A percentile compares a stretch with the other conserved stretches of the same genome.
Evolutionary conservation across 352 stramenopile species (phyloP).

Genomic region (Phytophthora pinifolia): DNA sequence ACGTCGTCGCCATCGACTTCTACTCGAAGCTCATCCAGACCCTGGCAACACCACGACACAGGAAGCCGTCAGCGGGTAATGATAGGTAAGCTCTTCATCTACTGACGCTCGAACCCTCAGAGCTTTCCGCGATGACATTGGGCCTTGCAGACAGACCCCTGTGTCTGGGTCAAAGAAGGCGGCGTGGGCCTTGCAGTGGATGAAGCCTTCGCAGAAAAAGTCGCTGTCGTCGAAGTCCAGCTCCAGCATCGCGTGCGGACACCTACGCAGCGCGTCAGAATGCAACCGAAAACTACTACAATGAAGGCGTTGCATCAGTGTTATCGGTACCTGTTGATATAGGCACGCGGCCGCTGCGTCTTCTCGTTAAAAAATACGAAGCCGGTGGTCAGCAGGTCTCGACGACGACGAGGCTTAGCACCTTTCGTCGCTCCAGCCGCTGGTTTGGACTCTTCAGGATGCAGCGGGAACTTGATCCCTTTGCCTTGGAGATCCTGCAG

Average conservation of each 20-base stretch:
- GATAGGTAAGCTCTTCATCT: neutral
- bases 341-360: slow-evolving; percentile 46
- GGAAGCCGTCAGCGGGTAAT: neutral
- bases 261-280: slow-evolving; percentile 31
- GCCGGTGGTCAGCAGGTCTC: slow-evolving; percentile 43
- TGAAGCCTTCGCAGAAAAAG: slow-evolving; percentile 78
- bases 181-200: slow-evolving; percentile 82
- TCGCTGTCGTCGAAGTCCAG: slow-evolving; percentile 80
- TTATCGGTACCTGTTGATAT: slow-evolving; percentile 46
- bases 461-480: slow-evolving; percentile 66
- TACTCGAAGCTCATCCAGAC: slow-evolving; percentile 40
- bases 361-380: slow-evolving; percentile 66
- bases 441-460: slow-evolving; percentile 8
- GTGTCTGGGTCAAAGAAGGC: slow-evolving; percentile 82
- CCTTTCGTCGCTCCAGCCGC: slow-evolving; percentile 1
- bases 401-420: slow-evolving; percentile 16
- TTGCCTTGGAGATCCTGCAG: slow-evolving; percentile 39
- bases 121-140: slow-evolving; percentile 39
- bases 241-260: slow-evolving; percentile 69
- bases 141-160: slow-evolving; percentile 64
- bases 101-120: slow-evolving; percentile 28
- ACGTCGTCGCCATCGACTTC: slow-evolving; percentile 47
- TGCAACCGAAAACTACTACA: neutral
- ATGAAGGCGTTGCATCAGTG: neutral
- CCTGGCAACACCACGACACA: slow-evolving; percentile 21